Base-by-base conservation (phyloP, 805 yeast species). In the Yamadazyma endophytica region DNA sequence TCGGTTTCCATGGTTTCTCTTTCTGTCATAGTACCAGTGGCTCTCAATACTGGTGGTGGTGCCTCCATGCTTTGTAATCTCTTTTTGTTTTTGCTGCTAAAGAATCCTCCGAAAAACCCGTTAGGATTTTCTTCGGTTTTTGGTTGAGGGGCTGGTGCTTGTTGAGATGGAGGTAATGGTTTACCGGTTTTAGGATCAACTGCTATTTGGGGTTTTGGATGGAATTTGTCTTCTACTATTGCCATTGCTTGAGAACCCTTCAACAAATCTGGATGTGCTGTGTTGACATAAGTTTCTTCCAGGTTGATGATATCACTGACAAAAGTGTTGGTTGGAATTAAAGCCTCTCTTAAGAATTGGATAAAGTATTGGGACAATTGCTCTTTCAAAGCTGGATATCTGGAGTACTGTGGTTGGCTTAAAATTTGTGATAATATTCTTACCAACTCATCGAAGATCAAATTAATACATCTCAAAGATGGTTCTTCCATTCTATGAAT, bases 1-100 rank as follows among this genome's bases (percentile, higher is more conserved):
- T 92, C 98, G 2, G 97, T 90, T 61, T 92, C 98, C 77, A 85
- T 82, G 15, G 90, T 78, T 65, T 92, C 98, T 46, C 97, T 80
- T 58, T 92, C 98, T 12, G 95, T 79, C 84, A 92, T 73, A 24
- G 79, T 73, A 29, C 97, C 96, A 13, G 90, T 78, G 6, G 97
- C 97, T 58, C 89, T 82, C 51, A 90, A 75, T 5, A 88, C 89
- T 21, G 95, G 78, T 24, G 98, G 98, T 29, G 98, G 98, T 3
- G 97, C 90, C 61, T 90, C 98, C 90, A 90, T 84, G 13, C 86
- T 79, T 17, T 94, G 97, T 49, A 89, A 71, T 62, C 92, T 81
- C 74, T 89, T 89, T 65, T 89, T 92, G 58, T 87, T 87, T 63
- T 88, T 89, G 4, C 90, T 76, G 7, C 89, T 77, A 62, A 92